A percentile compares a stretch with the other conserved stretches of the same genome.
Evolutionary conservation across 441 rosid species (phyloP).

Genomic region (Codiaeum variegatum): DNA sequence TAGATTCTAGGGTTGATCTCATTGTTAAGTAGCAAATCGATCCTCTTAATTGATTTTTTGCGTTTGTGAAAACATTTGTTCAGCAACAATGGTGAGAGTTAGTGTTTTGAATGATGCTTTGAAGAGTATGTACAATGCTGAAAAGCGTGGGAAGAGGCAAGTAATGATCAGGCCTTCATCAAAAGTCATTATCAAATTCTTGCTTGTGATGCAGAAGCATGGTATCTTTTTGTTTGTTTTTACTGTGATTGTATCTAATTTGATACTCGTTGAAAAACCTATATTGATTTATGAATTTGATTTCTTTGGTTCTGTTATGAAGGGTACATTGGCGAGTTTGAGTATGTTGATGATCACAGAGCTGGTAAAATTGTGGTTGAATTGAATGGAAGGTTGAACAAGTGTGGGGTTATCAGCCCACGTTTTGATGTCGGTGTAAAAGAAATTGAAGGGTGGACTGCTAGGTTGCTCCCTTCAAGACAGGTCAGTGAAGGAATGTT

Average conservation of each 20-base stretch:
- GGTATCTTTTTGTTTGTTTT: constrained; percentile 33
- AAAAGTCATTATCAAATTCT: constrained; percentile 59
- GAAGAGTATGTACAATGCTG: constrained; percentile 71
- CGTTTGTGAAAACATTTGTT: not conserved
- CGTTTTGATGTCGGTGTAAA: constrained; percentile 57
- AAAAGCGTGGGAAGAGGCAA: constrained; percentile 61
- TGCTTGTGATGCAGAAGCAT: constrained; percentile 67
- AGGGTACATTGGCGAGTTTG: constrained; percentile 72
- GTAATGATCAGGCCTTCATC: constrained; percentile 70
- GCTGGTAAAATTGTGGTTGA: constrained; percentile 67
- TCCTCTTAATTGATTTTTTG: too few species aligned
- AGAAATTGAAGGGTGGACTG: constrained; percentile 64
- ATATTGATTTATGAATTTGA: not conserved
- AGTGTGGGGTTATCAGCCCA: constrained; percentile 66
- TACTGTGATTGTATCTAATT: not conserved
- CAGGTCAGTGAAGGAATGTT: constrained; percentile 31
- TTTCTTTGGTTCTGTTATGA: not conserved
- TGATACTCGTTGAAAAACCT: too few species aligned
- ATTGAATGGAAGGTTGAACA: constrained; percentile 59
- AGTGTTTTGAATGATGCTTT: constrained; percentile 72
- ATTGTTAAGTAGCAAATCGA: too few species aligned
- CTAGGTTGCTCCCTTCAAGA: constrained; percentile 60
- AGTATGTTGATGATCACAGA: constrained; percentile 67
- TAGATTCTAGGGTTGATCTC: too few species aligned
- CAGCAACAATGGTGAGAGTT: constrained; percentile 55